Evolutionary conservation across 179 eudicot species (phyloP).

Genomic region (Gypsophila paniculata): DNA sequence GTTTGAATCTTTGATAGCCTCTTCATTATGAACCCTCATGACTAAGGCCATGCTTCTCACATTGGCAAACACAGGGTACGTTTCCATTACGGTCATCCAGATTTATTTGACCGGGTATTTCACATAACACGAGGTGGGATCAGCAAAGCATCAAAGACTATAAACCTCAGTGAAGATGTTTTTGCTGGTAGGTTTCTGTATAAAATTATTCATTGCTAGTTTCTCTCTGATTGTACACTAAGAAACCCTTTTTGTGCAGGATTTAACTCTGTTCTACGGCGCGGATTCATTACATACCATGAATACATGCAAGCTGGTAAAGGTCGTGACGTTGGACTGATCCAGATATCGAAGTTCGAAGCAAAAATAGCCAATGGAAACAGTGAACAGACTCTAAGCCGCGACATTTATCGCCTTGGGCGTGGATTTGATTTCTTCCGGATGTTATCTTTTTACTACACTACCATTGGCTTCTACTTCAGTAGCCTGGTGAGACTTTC

Average conservation of each 20-base stretch:
- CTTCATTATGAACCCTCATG: too few relatives aligned
- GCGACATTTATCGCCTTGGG: slow-evolving; percentile 51
- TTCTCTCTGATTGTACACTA: too few relatives aligned
- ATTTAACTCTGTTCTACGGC: slow-evolving; percentile 75
- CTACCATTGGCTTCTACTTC: slow-evolving; percentile 50
- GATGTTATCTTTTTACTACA: slow-evolving; percentile 51
- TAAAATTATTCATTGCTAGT: too few relatives aligned
- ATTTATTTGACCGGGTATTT: slow-evolving; percentile 87
- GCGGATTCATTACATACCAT: slow-evolving; percentile 83
- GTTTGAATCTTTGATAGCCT: too few relatives aligned
- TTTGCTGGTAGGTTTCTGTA: too few relatives aligned
- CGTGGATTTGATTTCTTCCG: slow-evolving; percentile 48
- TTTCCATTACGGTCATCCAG: slow-evolving; percentile 96
- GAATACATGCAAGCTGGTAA: slow-evolving; percentile 97
- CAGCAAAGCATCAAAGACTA: slow-evolving; percentile 80
- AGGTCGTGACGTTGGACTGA: slow-evolving; percentile 96
- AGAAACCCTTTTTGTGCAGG: too few relatives aligned
- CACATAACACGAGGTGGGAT: slow-evolving; percentile 90
- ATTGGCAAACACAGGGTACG: too few relatives aligned
- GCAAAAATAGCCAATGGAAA: slow-evolving; percentile 52
- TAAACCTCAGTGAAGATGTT: slow-evolving; percentile 91
- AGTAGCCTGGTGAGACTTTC: slow-evolving; percentile 46
- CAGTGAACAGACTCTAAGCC: slow-evolving; percentile 51
- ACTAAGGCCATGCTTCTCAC: too few relatives aligned
- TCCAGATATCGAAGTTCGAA: slow-evolving; percentile 53